Evolutionary conservation across 441 rosid species (phyloP).

Genomic region (Croton setiger): DNA sequence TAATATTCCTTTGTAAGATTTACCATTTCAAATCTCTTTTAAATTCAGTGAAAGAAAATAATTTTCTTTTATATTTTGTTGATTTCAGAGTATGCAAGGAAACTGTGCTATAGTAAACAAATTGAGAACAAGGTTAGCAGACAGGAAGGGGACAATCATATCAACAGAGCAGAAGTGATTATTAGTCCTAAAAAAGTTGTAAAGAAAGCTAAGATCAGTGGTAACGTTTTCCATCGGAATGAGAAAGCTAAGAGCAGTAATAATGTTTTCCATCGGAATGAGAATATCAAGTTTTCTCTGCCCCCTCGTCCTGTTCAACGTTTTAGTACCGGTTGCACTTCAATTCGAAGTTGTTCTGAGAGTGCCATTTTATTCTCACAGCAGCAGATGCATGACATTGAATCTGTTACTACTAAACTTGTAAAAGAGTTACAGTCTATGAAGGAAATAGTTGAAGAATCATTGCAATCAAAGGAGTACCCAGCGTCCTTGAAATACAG

Average conservation of each 20-base stretch:
- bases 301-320: constrained; percentile 25
- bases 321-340: constrained; percentile 35
- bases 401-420: constrained; percentile 54
- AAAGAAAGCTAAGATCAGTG: constrained; percentile 34
- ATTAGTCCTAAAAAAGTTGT: constrained; percentile 27
- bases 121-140: constrained; percentile 36
- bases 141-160: constrained; percentile 40
- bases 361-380: constrained; percentile 77
- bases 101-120: constrained; percentile 47
- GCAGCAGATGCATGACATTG: constrained; percentile 67
- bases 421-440: constrained; percentile 57
- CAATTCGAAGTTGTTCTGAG: constrained; percentile 52
- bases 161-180: constrained; percentile 38
- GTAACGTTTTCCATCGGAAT: constrained; percentile 33
- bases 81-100: constrained; percentile 56
- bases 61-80: constrained; percentile 4
- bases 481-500: constrained; percentile 34
- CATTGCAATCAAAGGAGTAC: constrained; percentile 33
- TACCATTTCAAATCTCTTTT: not conserved
- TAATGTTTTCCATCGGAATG: constrained; percentile 34
- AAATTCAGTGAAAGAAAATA: not conserved
- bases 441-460: constrained; percentile 56
- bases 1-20: not conserved
- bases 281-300: constrained; percentile 37
- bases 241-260: constrained; percentile 35